Evolutionary conservation across 805 yeast genomes (phyloP).

Genomic region (Sugiyamaella valdiviana): DNA sequence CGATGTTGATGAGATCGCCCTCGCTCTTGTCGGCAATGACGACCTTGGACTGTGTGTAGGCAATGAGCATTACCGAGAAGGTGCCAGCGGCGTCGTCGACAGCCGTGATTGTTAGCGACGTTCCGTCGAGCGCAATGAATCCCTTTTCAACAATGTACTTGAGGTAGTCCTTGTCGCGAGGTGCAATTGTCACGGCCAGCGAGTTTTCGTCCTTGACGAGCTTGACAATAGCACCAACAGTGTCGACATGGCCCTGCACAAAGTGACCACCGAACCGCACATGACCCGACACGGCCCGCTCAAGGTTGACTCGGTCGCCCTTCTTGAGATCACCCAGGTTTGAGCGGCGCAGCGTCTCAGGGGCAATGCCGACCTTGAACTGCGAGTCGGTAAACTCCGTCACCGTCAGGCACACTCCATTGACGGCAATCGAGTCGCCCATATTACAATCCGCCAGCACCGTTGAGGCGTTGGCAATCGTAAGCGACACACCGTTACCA

Average conservation of each 20-base stretch:
- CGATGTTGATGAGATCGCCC: constrained; percentile 74
- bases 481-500: constrained; percentile 69
- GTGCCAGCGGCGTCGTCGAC: constrained; percentile 55
- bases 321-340: constrained; percentile 55
- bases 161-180: constrained; percentile 52
- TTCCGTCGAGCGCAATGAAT: constrained; percentile 87
- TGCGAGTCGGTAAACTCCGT: constrained; percentile 57
- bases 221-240: constrained; percentile 60
- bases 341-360: constrained; percentile 82
- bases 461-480: constrained; percentile 52
- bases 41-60: constrained; percentile 81
- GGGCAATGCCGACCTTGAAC: constrained; percentile 88
- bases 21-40: constrained; percentile 57
- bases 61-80: constrained; percentile 85
- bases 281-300: constrained; percentile 80
- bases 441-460: constrained; percentile 76
- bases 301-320: constrained; percentile 73
- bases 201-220: constrained; percentile 64
- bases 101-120: constrained; percentile 78
- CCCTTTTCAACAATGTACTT: constrained; percentile 92
- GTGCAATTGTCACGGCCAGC: constrained; percentile 63
- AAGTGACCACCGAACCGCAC: constrained; percentile 94
- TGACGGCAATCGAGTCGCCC: constrained; percentile 89
- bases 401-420: constrained; percentile 88
- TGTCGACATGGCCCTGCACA: constrained; percentile 97